Evolutionary conservation across 345 rosid species (phyloP), one percentile per base, ranked within the genome.

Genomic region (Moringa oleifera): DNA sequence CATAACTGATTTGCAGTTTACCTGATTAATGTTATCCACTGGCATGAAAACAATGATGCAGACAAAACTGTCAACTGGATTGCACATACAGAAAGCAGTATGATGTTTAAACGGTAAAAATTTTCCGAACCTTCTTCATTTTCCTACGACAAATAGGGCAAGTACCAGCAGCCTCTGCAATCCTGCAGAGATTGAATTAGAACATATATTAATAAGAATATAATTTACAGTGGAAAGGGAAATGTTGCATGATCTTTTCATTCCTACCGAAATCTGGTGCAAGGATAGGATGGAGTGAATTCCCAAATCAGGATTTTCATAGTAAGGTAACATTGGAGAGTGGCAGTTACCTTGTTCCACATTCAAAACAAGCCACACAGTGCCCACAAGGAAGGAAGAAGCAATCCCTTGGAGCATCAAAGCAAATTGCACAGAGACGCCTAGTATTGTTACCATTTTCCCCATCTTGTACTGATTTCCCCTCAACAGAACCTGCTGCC

Each of bases 331-430:
- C 33, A 41, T 22, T 60, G 31, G 54, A 46, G 21, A 36, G 60
- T 25, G n/a, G 54, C 4, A 33, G 18, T 65, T 88, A 91, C 99
- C 97, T 84, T 52, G 89, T 79, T 73, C 97, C 97, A 55, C 99
- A 95, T 8, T 71, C 91, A 71, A 80, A 91, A 74, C 96, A 95
- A 68, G 99, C 83, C 23, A 91, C 85, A 59, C 95, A 95, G 69
- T 91, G 97, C 46, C 99, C 99, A 66, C 99, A 95, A 18, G 96
- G 96, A 80, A 95, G 97, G 78, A 95, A 94, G 77, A 91, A 95
- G 77, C 99, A 91, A 71, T 87, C 97, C 73, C 99, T 89, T 9
- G 96, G 95, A 58, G 95, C 99, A 76, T 95, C 99, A 68, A 79
- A 95, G 82, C 99, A 95, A 55, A 95, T 91, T 2, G 91, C 96